Base-by-base conservation (phyloP, 768 basidiomycete genomes). In the Hortiboletus campestris region DNA sequence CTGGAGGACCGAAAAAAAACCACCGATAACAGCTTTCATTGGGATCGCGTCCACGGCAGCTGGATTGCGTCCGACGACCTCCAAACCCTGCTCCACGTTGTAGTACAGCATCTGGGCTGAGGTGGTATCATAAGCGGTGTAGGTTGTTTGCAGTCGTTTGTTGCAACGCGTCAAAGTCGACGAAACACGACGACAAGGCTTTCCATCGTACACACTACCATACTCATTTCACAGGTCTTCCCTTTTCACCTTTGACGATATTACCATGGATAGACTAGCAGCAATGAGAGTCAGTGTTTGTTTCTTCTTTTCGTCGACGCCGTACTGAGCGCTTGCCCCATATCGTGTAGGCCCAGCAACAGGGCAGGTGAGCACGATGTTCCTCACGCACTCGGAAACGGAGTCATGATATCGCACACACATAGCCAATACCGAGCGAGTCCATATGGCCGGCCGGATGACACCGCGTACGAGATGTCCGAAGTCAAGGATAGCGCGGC, bases 181-280 rank as follows among this genome's bases (percentile, higher is more conserved):
- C 28, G 40, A 63, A 63, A 53, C 50, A 32, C 28, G 1, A 22
- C 9, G 36, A 40, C 25, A 25, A n/a, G 22, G 31, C 31, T 32
- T 39, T 40, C 22, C 53, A 20, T 22, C 51, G 29, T 39, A 40
- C 25, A 25, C 4, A 48, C 58, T 13, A 39, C 48, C 20, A 19
- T 29, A 12, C 29, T 61, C 55, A 25, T 25, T 25, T 25, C 25
- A 3, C 25, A 25, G 25, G 25, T 25, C 25, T 25, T 25, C 25
- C 25, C 25, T 6, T 25, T 61, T 72, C 64, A 63, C 88, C 16
- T 50, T 52, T 91, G 86, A 90, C 93, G 69, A 68, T 55, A 46
- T 25, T 32, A 63, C 53, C 61, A 85, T 93, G 83, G 92, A 95
- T 77, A 84, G 93, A 80, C 82, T 95, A 61, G 92, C 90, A 65